phyloP scores from a whole-genome alignment of 2,329 filamentous ascomycete species.

The Hirsutella thompsonii region DNA sequence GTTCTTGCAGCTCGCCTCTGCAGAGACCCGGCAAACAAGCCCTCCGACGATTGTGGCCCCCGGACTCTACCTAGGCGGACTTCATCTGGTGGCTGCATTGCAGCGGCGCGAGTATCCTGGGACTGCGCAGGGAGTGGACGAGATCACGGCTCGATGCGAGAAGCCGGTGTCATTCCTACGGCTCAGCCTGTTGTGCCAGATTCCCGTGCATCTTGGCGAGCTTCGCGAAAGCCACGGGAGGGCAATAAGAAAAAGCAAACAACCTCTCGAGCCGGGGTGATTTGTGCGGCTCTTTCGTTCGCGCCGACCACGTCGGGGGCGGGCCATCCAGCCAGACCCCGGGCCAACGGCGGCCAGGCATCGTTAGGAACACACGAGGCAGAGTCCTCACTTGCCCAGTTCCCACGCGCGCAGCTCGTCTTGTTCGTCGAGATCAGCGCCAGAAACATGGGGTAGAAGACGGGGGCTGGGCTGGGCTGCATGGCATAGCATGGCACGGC shows the following conservation, averaged over 20 bases:
- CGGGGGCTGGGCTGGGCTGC: too few species aligned
- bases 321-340: too few species aligned
- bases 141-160: neutral
- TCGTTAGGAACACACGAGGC: neutral
- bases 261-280: too few species aligned
- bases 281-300: too few species aligned
- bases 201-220: too few species aligned
- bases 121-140: too few species aligned
- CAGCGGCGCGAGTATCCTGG: neutral
- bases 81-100: neutral
- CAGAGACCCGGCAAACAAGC: neutral
- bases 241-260: too few species aligned
- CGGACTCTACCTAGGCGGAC: neutral
- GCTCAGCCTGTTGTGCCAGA: too few species aligned
- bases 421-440: neutral
- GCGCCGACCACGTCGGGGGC: too few species aligned
- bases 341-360: neutral
- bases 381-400: neutral
- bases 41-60: neutral
- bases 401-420: neutral
- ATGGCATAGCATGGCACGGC: too few species aligned
- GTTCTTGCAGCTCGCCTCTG: neutral
- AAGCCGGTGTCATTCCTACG: too few species aligned
- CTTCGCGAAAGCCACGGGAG: too few species aligned
- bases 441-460: neutral